Evolutionary conservation across 2,329 filamentous ascomycete genomes (phyloP).

Genomic region (Pseudocercospora fijiensis): DNA sequence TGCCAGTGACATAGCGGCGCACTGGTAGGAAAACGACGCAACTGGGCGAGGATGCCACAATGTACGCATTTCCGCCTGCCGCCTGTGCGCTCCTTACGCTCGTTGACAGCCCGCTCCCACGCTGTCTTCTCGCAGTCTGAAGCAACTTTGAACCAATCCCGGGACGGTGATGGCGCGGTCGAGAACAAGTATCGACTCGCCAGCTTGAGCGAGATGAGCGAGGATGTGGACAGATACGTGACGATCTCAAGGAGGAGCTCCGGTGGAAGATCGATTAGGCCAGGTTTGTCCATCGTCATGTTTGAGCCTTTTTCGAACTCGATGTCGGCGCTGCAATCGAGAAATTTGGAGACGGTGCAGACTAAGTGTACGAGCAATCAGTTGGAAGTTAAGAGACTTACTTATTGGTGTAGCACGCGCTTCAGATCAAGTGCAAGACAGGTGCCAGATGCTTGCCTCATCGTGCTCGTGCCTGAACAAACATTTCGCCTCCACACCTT

Average conservation of each 20-base stretch:
- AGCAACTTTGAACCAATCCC: slow-evolving; percentile 24
- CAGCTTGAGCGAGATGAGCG: slow-evolving; percentile 42
- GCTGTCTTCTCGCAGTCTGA: slow-evolving; percentile 31
- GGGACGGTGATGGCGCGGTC: slow-evolving; percentile 19
- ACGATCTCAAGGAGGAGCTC: slow-evolving; percentile 38
- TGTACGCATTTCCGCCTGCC: slow-evolving; percentile 31
- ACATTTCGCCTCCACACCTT: slow-evolving; percentile 9
- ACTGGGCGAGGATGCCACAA: slow-evolving; percentile 23
- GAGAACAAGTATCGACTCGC: slow-evolving; percentile 37
- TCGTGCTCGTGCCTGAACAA: slow-evolving; percentile 13
- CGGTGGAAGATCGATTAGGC: slow-evolving; percentile 38
- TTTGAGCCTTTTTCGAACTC: neutral
- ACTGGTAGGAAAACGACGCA: slow-evolving; percentile 19
- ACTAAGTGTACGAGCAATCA: neutral
- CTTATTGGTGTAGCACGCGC: neutral
- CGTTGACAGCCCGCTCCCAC: slow-evolving; percentile 26
- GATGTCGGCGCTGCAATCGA: neutral
- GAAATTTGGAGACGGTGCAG: neutral
- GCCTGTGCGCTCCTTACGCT: slow-evolving; percentile 22
- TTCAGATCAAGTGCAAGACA: slow-evolving; percentile 4
- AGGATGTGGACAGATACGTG: slow-evolving; percentile 40
- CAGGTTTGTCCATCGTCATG: slow-evolving; percentile 4
- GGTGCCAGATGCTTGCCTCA: slow-evolving; percentile 8
- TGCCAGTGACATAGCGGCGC: slow-evolving; percentile 29
- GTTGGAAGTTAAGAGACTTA: neutral